Evolutionary conservation across 352 stramenopile genomes (phyloP).

Genomic region (Phytophthora palmivora): DNA sequence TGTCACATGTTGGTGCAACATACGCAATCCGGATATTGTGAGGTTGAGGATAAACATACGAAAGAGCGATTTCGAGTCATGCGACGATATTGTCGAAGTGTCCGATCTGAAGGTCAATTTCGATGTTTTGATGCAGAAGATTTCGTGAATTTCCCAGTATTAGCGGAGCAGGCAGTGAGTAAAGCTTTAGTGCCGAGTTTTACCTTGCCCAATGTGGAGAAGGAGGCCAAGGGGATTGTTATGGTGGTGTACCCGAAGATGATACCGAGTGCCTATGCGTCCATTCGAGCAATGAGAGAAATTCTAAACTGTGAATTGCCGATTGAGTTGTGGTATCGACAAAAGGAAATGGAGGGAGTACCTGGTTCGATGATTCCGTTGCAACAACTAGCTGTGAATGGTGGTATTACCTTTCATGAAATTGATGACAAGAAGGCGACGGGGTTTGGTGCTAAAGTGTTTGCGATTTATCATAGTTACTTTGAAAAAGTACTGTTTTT

Average conservation of each 20-base stretch:
- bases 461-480: constrained; percentile 56
- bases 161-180: constrained; percentile 26
- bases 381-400: constrained; percentile 11
- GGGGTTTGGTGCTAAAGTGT: constrained; percentile 61
- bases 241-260: constrained; percentile 70
- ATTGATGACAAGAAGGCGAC: constrained; percentile 46
- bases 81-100: constrained; percentile 40
- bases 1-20: constrained; percentile 33
- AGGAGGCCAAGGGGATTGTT: constrained; percentile 45
- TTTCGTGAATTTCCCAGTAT: constrained; percentile 49
- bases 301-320: constrained; percentile 46
- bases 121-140: constrained; percentile 51
- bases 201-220: constrained; percentile 16
- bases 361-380: constrained; percentile 28
- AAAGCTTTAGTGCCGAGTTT: constrained; percentile 21
- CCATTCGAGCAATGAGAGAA: constrained; percentile 40
- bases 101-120: constrained; percentile 42
- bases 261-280: constrained; percentile 52
- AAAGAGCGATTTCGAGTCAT: constrained; percentile 54
- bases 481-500: constrained; percentile 64
- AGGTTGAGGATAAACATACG: constrained; percentile 38
- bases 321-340: constrained; percentile 62
- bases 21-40: constrained; percentile 51
- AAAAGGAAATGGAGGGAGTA: constrained; percentile 37
- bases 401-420: constrained; percentile 26